These are phyloP conservation scores for Boletus sensibilis DNA, from an alignment of 768 basidiomycete species.

Conservation along the genomic window DNA sequence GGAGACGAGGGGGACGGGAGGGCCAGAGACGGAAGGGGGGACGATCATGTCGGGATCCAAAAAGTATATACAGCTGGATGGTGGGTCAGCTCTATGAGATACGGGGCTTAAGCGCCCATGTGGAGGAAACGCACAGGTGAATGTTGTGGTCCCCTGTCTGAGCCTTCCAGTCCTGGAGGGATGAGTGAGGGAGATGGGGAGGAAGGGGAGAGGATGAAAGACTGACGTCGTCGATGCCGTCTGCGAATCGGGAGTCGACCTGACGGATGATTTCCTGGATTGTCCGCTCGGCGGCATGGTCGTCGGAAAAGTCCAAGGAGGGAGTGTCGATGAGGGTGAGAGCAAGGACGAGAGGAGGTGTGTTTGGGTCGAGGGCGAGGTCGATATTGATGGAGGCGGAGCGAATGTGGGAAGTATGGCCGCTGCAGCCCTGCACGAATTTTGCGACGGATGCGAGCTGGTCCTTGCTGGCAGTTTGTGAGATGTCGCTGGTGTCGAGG, in stretches of 20 bases:
- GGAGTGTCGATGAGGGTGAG: conserved; percentile 83
- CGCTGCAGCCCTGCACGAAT: conserved; percentile 73
- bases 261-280: conserved; percentile 67
- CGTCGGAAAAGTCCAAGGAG: conserved; percentile 72
- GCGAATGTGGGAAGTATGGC: conserved; percentile 72
- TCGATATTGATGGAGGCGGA: conserved; percentile 71
- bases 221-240: conserved; percentile 77
- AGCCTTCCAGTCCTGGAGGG: conserved; percentile 65
- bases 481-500: conserved; percentile 74
- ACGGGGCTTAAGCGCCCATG: conserved; percentile 31
- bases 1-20: conserved; percentile 64
- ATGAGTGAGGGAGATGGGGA: conserved; percentile 17
- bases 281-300: conserved; percentile 58
- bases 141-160: conserved; percentile 73
- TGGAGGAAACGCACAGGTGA: conserved; percentile 59
- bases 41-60: conserved; percentile 81
- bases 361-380: conserved; percentile 49
- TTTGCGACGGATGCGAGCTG: conserved; percentile 79
- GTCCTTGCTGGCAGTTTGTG: conserved; percentile 60
- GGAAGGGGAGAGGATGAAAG: conserved; percentile 23
- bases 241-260: conserved; percentile 69
- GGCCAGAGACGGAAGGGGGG: conserved; percentile 64
- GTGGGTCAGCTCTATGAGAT: conserved; percentile 20
- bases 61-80: conserved; percentile 77
- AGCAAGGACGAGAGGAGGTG: conserved; percentile 48